These are phyloP conservation scores for Aspergillus quadrilineatus DNA, from an alignment of 2,329 filamentous ascomycete species.

Conservation along the genomic window DNA sequence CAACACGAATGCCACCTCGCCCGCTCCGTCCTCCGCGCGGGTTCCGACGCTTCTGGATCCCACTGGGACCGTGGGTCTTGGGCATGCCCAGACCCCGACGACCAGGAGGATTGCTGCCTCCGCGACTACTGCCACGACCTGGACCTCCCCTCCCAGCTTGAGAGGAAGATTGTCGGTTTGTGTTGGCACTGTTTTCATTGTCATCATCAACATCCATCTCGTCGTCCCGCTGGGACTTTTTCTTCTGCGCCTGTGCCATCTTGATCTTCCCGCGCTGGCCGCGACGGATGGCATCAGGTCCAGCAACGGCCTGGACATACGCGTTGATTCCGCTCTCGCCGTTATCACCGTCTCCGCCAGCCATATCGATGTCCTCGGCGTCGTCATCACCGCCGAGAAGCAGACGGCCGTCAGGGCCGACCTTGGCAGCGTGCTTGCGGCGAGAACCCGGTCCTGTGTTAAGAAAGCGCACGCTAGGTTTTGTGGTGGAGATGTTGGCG, in stretches of 20 bases:
- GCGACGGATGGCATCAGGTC: slow-evolving; percentile 57
- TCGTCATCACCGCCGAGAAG: slow-evolving; percentile 39
- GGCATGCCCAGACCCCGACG: slow-evolving; percentile 29
- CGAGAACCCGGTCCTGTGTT: slow-evolving; percentile 39
- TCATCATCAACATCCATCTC: slow-evolving; percentile 45
- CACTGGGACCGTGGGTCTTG: slow-evolving; percentile 28
- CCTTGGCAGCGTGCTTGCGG: slow-evolving; percentile 43
- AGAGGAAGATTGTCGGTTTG: slow-evolving; percentile 4
- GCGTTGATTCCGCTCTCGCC: slow-evolving; percentile 53
- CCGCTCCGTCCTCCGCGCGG: slow-evolving; percentile 16
- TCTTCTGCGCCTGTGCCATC: slow-evolving; percentile 51
- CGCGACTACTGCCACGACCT: not conserved
- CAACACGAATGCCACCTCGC: slow-evolving; percentile 18
- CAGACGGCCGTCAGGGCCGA: slow-evolving; percentile 47
- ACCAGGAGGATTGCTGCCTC: slow-evolving; percentile 10
- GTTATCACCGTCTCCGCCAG: slow-evolving; percentile 42
- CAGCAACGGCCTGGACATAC: slow-evolving; percentile 61
- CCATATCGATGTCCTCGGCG: slow-evolving; percentile 41
- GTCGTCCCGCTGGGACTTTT: slow-evolving; percentile 37
- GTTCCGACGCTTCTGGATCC: slow-evolving; percentile 26
- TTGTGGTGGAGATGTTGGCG: slow-evolving; percentile 89
- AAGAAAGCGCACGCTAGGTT: slow-evolving; percentile 58
- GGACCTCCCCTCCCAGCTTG: slow-evolving; percentile 4
- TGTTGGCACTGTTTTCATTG: slow-evolving; percentile 15
- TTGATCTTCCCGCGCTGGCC: slow-evolving; percentile 62